phyloP scores from a whole-genome alignment of 495 filamentous ascomycete species.

The Margaritispora aquatica region DNA sequence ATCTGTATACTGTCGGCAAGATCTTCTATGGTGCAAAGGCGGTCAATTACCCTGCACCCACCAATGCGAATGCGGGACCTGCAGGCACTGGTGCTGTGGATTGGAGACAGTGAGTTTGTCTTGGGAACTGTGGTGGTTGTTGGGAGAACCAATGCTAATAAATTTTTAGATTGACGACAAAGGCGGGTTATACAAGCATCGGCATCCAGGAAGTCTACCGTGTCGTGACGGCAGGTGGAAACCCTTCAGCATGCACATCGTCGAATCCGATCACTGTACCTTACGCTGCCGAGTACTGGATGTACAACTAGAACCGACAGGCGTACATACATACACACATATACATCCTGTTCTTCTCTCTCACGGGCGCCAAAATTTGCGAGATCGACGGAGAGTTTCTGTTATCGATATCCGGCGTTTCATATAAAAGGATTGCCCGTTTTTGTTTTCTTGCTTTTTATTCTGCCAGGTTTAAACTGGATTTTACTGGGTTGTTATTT shows the following conservation, averaged over 20 bases:
- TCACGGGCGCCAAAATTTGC: too few relatives aligned
- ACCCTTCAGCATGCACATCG: slow-evolving; percentile 34
- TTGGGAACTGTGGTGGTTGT: not conserved
- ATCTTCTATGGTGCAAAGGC: slow-evolving; percentile 37
- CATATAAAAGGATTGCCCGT: too few relatives aligned
- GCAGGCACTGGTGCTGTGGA: slow-evolving; percentile 47
- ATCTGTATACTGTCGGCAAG: slow-evolving; percentile 41
- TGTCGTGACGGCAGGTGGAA: slow-evolving; percentile 61
- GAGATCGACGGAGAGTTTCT: too few relatives aligned
- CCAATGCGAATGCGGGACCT: slow-evolving; percentile 35
- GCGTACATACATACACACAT: not conserved
- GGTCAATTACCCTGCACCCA: slow-evolving; percentile 44
- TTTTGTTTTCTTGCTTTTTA: too few relatives aligned
- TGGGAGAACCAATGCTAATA: not conserved
- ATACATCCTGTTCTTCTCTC: too few relatives aligned
- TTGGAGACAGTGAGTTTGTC: slow-evolving; percentile 47
- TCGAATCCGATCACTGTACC: slow-evolving; percentile 41
- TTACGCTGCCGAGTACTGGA: slow-evolving; percentile 69
- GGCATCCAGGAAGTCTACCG: slow-evolving; percentile 56
- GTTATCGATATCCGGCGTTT: too few relatives aligned
- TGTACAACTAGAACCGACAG: slow-evolving; percentile 37
- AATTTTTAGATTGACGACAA: slow-evolving; percentile 35
- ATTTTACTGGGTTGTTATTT: too few relatives aligned
- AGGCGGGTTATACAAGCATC: slow-evolving; percentile 31
- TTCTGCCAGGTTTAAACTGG: too few relatives aligned